Conservation (phyloP, 2,329 filamentous ascomycete species). For the Pseudocercospora fuligena region DNA sequence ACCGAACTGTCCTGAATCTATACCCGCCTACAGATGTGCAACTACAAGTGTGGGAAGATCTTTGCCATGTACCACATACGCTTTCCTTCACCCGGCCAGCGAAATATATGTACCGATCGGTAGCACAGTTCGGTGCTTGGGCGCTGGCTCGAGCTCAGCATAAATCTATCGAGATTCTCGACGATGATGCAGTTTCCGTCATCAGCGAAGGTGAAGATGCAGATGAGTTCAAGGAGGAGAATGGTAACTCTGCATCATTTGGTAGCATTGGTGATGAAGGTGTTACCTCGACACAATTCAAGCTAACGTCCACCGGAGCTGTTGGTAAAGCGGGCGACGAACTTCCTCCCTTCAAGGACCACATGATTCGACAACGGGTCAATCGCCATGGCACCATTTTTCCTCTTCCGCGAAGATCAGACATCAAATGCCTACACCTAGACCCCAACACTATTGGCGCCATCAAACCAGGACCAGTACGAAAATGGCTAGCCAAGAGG, state of each 20-base stretch:
- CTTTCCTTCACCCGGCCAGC: conserved; percentile 96
- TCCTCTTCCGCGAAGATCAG: conserved; percentile 65
- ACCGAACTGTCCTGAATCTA: conserved; percentile 58
- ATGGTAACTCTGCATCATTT: conserved; percentile 20
- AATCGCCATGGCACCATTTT: conserved; percentile 77
- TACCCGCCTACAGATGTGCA: conserved; percentile 89
- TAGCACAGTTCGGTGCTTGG: conserved; percentile 94
- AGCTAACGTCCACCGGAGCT: conserved; percentile 38
- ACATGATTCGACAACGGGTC: conserved; percentile 92
- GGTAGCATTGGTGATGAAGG: conserved; percentile 32
- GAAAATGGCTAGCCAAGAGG: conserved; percentile 81
- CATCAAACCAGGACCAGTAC: conserved; percentile 77
- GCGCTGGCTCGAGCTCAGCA: conserved; percentile 82
- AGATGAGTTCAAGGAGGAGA: conserved; percentile 28
- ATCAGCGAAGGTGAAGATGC: conserved; percentile 63
- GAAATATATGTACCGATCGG: conserved; percentile 91
- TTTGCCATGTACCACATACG: conserved; percentile 90
- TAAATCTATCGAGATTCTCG: conserved; percentile 76
- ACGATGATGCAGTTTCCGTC: conserved; percentile 76
- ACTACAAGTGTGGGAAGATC: conserved; percentile 92
- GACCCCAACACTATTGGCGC: conserved; percentile 71
- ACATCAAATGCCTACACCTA: conserved; percentile 71
- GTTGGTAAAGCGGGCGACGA: conserved; percentile 88
- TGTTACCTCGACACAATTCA: conserved; percentile 31
- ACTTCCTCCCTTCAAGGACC: conserved; percentile 75